Percentiles rank a stretch among this genome's conserved stretches.
Evolutionary conservation across 331 rosid species (phyloP).

Genomic region (Quercus lobata): DNA sequence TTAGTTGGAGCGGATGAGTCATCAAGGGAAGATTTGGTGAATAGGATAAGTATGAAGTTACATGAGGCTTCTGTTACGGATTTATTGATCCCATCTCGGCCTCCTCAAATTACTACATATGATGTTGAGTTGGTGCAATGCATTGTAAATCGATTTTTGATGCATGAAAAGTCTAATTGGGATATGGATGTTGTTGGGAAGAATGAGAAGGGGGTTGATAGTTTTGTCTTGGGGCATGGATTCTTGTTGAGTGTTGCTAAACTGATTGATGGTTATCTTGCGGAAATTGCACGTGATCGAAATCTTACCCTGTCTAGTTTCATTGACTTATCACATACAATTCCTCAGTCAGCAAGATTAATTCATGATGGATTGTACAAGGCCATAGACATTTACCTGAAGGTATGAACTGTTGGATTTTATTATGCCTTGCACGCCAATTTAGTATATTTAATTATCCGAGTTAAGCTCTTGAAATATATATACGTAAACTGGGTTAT

Average conservation of each 20-base stretch:
- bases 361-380: slow-evolving; percentile 79
- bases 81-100: slow-evolving; percentile 67
- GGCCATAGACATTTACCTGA: slow-evolving; percentile 74
- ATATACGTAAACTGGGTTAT: neutral
- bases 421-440: neutral
- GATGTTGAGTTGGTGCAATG: slow-evolving; percentile 68
- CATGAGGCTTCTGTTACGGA: slow-evolving; percentile 77
- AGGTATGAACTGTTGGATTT: slow-evolving; percentile 40
- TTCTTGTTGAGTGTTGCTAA: slow-evolving; percentile 65
- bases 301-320: slow-evolving; percentile 60
- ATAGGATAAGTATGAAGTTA: slow-evolving; percentile 56
- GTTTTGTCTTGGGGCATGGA: slow-evolving; percentile 41
- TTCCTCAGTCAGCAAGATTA: slow-evolving; percentile 73
- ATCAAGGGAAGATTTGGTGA: slow-evolving; percentile 55
- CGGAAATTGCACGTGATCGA: slow-evolving; percentile 66
- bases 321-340: slow-evolving; percentile 54
- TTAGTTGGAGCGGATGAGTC: slow-evolving; percentile 69
- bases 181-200: slow-evolving; percentile 33
- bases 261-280: slow-evolving; percentile 69
- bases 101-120: slow-evolving; percentile 53
- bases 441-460: neutral
- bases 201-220: slow-evolving; percentile 47
- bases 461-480: neutral
- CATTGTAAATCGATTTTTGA: slow-evolving; percentile 51
- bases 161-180: slow-evolving; percentile 32